These are phyloP conservation scores for Phragmites australis DNA, from an alignment of 176 grass and related monocot species.

Conservation along the genomic window DNA sequence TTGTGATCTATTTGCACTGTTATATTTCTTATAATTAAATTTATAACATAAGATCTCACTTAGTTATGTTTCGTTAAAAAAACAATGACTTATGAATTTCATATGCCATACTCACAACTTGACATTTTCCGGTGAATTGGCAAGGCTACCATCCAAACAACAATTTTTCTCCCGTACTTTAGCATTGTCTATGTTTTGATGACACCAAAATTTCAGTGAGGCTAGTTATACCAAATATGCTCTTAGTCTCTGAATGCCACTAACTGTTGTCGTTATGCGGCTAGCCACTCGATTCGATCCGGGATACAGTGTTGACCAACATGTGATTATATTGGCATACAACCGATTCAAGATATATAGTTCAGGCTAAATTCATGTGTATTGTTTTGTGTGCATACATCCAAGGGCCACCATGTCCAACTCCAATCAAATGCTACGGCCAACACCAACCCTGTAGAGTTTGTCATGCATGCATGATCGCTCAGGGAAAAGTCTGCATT, in stretches of 20 bases:
- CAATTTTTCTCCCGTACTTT: no score
- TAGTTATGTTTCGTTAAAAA: no score
- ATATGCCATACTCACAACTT: no score
- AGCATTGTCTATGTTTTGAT: no score
- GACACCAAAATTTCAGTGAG: no score
- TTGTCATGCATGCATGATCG: neutral
- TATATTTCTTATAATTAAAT: no score
- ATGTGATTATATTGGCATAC: neutral
- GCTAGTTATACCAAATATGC: no score
- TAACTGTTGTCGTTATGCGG: neutral
- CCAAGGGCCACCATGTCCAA: neutral
- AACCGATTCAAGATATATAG: neutral
- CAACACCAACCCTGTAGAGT: neutral
- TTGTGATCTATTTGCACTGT: no score
- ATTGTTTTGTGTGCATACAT: neutral
- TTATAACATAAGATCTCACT: no score
- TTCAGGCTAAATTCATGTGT: neutral
- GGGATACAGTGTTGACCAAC: neutral
- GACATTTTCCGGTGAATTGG: no score
- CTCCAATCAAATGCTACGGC: neutral
- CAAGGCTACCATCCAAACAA: no score
- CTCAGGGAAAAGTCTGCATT: neutral
- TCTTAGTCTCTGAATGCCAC: slow-evolving; percentile 18
- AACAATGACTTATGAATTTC: no score
- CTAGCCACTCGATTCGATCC: neutral